These are phyloP conservation scores for Zostera marina DNA, from an alignment of 116 monocot genomes.

Conservation along the genomic window DNA sequence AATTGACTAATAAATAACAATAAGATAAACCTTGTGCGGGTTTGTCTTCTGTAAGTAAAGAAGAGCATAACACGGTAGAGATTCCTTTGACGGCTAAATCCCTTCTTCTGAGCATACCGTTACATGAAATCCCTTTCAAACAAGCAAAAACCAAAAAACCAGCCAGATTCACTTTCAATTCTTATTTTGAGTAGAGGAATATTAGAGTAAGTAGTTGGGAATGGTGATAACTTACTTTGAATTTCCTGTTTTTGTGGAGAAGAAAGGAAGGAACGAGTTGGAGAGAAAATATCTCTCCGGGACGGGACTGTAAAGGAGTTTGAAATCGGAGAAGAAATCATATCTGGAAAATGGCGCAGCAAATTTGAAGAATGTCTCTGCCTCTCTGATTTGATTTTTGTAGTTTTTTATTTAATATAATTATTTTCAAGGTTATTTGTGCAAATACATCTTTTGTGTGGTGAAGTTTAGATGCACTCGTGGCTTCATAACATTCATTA, in stretches of 20 bases:
- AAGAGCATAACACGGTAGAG: conserved; percentile 1
- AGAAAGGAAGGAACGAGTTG: not conserved
- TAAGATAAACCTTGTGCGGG: conserved; percentile 2
- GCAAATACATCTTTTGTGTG: too few species aligned
- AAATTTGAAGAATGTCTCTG: too few species aligned
- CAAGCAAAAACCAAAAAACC: not conserved
- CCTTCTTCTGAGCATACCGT: conserved; percentile 3
- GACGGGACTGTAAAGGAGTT: not conserved
- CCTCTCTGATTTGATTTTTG: too few species aligned
- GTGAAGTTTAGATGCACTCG: too few species aligned
- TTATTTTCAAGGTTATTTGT: too few species aligned
- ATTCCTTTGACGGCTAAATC: conserved; percentile 1
- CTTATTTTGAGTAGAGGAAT: too few species aligned
- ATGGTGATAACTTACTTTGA: not conserved
- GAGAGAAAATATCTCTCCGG: not conserved
- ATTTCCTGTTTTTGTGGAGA: not conserved
- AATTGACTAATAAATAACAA: not conserved
- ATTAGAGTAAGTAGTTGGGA: not conserved
- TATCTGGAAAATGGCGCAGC: not conserved
- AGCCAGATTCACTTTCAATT: not conserved
- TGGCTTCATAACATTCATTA: too few species aligned
- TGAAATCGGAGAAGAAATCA: conserved; percentile 2
- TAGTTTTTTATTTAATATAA: too few species aligned
- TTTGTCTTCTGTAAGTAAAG: conserved; percentile 4
- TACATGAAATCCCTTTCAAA: conserved; percentile 4